Base-by-base conservation (phyloP, 2,329 filamentous ascomycete species). In the Aureobasidium leucospermi region DNA sequence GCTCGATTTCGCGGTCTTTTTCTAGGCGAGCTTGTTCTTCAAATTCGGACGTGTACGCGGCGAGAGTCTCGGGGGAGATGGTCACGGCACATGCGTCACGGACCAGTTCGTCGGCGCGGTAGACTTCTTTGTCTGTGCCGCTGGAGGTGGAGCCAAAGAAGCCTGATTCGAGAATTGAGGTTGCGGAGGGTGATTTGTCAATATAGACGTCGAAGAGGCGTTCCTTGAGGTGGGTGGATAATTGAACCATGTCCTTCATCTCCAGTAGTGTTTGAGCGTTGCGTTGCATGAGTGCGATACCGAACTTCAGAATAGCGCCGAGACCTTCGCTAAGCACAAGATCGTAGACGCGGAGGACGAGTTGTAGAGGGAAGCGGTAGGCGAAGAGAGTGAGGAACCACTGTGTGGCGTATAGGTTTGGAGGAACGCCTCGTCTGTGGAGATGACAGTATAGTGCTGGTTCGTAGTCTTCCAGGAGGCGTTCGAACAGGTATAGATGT, bases 311-410 rank as follows among this genome's bases (percentile, higher is more conserved):
- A 65, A 99, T 94, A 0, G 94, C 94, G 52, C 79, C 80, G 15
- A 99, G 79, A 2, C 95, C 94, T 73, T 97, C 93, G 48, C 90
- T 94, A 16, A 99, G 80, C 55, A 99, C 94, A 59, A 99, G 78
- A 70, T 99, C 94, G 74, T 97, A 99, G 53, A 99, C 95, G 34
- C 94, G 89, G 60, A 99, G 85, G 6, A 99, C 94, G 9, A 99
- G 84, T 70, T 99, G 94, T 7, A 99, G 81, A 8, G 94, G 94
- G 73, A 99, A 99, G 43, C 95, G 89, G 73, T 99, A 99, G 34
- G 93, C 91, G 70, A 99, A 99, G n/a, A 99, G 81, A 0, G 94
- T 99, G 52, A 99, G 81, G 75, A 99, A 99, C 94, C 94, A 99
- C 73, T 99, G 94, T 0, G 94, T 99, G 46, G 94, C 94, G 71